Conservation (phyloP, 345 rosid species). For the Luvunga scandens region DNA sequence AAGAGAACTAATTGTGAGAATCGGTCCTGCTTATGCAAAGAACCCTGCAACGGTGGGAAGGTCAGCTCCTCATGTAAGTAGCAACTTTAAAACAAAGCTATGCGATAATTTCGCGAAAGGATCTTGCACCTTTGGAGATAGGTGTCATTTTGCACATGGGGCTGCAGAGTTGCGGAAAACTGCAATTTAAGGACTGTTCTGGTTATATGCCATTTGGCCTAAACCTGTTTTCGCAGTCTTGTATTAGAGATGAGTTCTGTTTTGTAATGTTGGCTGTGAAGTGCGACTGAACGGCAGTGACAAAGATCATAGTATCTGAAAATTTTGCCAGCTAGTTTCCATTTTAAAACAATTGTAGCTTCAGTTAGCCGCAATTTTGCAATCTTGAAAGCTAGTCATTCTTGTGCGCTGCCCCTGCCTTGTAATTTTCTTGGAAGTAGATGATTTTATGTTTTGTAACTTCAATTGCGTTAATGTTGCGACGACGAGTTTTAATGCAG, state of each 20-base stretch:
- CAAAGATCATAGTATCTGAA: not conserved
- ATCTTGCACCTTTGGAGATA: conserved; percentile 78
- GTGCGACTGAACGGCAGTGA: conserved; percentile 10
- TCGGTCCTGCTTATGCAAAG: conserved; percentile 37
- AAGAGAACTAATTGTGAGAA: conserved; percentile 57
- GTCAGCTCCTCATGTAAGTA: conserved; percentile 40
- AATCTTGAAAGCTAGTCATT: not conserved
- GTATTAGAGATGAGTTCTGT: not conserved
- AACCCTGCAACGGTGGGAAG: conserved; percentile 37
- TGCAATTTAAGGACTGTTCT: conserved; percentile 17
- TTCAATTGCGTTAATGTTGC: not conserved
- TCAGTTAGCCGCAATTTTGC: not conserved
- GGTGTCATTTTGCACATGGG: conserved; percentile 97
- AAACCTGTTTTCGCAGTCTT: conserved; percentile 17
- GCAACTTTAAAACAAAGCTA: conserved; percentile 84
- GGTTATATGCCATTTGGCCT: not conserved
- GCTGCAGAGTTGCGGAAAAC: conserved; percentile 74
- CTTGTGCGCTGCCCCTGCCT: not conserved
- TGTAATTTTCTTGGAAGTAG: not conserved
- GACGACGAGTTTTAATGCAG: not conserved
- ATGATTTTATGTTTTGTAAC: not conserved
- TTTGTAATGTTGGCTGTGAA: conserved; percentile 6
- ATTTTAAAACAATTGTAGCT: not conserved
- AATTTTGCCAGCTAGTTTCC: not conserved
- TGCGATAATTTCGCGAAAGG: conserved; percentile 82